Evolutionary conservation across 2,329 filamentous ascomycete genomes (phyloP), one percentile per base, ranked within the genome.

Genomic region (Penicillium expansum): DNA sequence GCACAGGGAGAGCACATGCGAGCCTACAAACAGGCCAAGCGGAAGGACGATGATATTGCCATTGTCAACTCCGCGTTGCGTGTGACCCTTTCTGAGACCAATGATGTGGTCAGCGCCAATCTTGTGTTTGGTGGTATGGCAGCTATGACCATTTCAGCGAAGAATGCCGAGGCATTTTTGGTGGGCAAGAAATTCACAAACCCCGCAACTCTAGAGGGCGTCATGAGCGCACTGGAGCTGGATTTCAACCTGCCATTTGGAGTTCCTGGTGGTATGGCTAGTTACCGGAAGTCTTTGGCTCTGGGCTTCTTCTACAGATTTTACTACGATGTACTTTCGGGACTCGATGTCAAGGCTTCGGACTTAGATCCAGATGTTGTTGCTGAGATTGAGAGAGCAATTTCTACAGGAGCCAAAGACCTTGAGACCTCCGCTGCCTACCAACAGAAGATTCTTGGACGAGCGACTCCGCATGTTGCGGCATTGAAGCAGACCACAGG

Each of bases 11-110:
- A 97, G 71, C 91, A 87, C 70, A 88, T 96, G 71, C 84, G 89
- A 42, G 88, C 93, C 1, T 97, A 97, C 76, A 99, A 99, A 76
- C 93, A 97, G 73, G 86, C 94, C 0, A 99, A 99, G 79, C 81
- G 94, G 63, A 97, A 97, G 71, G 94, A 99, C 67, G 94, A 99
- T 67, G 94, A 99, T 70, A 97, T 99, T 70, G 94, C 94, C 2
- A 97, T 99, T 66, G 94, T 97, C 24, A 97, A 95, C 48, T 86
- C 89, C 29, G 92, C 93, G 1, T 75, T 97, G 56, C 85, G 91
- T 35, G 81, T 97, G 5, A 84, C 83, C 5, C 76, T 97, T 3
- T 83, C 87, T 38, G 82, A 89, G 2, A 80, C 82, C 1, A 84
- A 93, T 41, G 72, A 85, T 1, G 90, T 97, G 6, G 82, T 86